Evolutionary conservation across 78 protist species (phyloP).

Genomic region (Emiliania huxleyi): DNA sequence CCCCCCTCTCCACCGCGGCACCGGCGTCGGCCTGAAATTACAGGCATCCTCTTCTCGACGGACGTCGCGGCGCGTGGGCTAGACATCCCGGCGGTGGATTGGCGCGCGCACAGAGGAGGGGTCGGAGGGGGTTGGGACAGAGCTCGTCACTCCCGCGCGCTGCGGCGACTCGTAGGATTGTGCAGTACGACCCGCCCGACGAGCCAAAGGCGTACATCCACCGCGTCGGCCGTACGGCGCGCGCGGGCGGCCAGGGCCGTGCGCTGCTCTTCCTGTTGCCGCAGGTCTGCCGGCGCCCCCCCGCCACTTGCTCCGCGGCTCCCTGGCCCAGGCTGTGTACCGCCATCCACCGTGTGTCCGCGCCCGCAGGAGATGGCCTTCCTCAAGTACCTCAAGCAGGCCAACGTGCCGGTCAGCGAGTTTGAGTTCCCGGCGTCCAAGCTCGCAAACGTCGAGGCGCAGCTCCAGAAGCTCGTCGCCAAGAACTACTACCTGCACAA

Average conservation of each 20-base stretch:
- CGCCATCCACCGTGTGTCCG: too few species aligned
- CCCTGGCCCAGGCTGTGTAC: too few species aligned
- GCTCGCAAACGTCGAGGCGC: constrained; percentile 81
- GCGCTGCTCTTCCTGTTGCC: constrained; percentile 96
- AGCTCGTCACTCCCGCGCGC: too few species aligned
- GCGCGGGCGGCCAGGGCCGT: constrained; percentile 77
- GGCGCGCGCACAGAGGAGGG: too few species aligned
- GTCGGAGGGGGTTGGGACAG: too few species aligned
- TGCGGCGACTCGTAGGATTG: too few species aligned
- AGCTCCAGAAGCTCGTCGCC: constrained; percentile 88
- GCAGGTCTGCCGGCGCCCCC: too few species aligned
- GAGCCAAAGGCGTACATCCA: constrained; percentile 92
- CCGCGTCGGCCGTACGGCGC: constrained; percentile 98
- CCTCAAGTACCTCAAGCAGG: constrained; percentile 78
- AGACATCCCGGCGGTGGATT: constrained; percentile 94
- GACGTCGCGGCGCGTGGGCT: constrained; percentile 99
- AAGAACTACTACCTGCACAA: constrained; percentile 93
- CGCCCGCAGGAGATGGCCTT: constrained; percentile 91
- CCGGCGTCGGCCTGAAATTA: too few species aligned
- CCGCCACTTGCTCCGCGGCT: too few species aligned
- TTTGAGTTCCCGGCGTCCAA: constrained; percentile 90
- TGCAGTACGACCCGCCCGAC: constrained; percentile 99
- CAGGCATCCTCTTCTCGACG: constrained; percentile 94
- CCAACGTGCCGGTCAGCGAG: constrained; percentile 89
- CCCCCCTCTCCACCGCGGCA: too few species aligned